phyloP scores from a whole-genome alignment of 345 rosid species.

The Geranium brycei region DNA sequence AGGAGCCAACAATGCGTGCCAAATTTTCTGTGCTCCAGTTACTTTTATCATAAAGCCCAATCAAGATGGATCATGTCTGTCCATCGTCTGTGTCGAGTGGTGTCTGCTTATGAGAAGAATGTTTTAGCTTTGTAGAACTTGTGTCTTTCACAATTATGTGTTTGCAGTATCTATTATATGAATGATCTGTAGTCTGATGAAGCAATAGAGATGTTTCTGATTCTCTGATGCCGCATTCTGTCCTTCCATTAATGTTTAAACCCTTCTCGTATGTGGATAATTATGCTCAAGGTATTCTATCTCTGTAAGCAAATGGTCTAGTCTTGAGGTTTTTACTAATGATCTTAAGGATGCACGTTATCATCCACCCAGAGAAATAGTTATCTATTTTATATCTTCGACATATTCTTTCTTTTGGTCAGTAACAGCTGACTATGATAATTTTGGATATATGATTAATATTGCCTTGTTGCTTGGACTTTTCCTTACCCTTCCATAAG shows the following conservation, averaged over 20 bases:
- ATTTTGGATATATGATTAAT: background rate
- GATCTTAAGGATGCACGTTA: background rate
- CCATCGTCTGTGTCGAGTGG: background rate
- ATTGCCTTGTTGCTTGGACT: background rate
- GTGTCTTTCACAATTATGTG: background rate
- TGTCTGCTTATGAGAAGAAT: background rate
- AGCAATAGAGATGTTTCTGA: background rate
- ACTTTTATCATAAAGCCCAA: background rate
- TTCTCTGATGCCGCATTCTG: background rate
- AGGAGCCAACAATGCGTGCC: background rate
- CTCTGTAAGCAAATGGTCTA: background rate
- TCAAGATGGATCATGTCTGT: background rate
- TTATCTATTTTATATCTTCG: too few relatives aligned
- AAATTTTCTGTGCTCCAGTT: background rate
- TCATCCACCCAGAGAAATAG: background rate
- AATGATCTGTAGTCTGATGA: background rate
- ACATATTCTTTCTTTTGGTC: too few relatives aligned
- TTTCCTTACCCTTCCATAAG: conserved; percentile 25
- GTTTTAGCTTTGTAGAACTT: background rate
- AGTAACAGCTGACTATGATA: too few relatives aligned
- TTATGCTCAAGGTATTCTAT: background rate
- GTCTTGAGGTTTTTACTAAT: background rate
- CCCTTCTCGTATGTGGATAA: background rate
- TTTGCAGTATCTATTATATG: background rate
- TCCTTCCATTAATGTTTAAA: too few relatives aligned